Evolutionary conservation across 768 basidiomycete species (phyloP), one percentile per base, ranked within the genome.

Genomic region (Russula griseocarnosa): DNA sequence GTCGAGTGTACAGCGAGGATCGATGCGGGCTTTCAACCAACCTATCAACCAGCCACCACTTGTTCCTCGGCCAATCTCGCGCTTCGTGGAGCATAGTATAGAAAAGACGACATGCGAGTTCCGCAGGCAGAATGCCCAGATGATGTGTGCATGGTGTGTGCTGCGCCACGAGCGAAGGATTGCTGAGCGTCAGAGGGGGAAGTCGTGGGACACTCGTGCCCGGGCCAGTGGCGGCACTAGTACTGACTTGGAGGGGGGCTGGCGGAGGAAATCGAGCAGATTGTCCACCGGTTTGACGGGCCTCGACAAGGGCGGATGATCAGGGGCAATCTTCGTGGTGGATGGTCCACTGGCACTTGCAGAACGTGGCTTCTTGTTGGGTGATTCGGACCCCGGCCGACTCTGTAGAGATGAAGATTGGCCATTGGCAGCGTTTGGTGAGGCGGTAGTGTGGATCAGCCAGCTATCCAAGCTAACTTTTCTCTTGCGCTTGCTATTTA

Each of bases 21-120:
- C 83, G 78, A 74, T 93, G 91, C 4, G 91, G 90, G 68, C 88
- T 90, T 74, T 92, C 89, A 2, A 92, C 92, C 16, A 92, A 65
- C 24, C 85, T 79, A 70, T 93, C 90, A 73, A 90, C 87, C 22
- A 93, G 79, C 86, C 86, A 92, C 92, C 91, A 93, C 69, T 85
- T 88, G 65, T 88, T 90, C 55, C 83, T 77, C 66, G 81, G 76
- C 91, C 90, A 93, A 9, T 73, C 69, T 46, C 74, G 77, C 22
- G 90, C 85, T 18, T 79, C 75, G 54, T 84, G 79, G 16, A 87
- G 64, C 88, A 93, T 86, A 0, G 79, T 79, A 66, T 92, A 86
- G 73, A 90, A 93, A 24, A 93, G 76, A 55, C 78, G 78, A 71
- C 83, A 90, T 0, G 92, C 91, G 20, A 93, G 81, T 53, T 90